A percentile compares a stretch with the other conserved stretches of the same genome.
Conservation (phyloP, 2,329 filamentous ascomycete species). For the Lachnellula cervina region DNA sequence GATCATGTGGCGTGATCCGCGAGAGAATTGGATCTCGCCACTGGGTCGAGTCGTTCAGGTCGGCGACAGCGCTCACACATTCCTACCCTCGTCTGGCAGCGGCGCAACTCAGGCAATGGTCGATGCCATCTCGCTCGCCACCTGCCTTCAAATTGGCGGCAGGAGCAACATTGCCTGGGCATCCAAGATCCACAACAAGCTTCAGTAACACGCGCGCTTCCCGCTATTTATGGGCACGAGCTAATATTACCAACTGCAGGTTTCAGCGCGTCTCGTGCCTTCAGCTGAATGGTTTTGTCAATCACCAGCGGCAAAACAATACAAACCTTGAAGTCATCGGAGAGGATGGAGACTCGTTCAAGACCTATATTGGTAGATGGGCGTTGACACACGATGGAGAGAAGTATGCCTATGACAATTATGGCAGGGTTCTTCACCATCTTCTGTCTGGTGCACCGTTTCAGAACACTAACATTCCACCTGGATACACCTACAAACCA, state of each 20-base stretch:
- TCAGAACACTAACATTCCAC: slow-evolving; percentile 1
- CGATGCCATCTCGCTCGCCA: slow-evolving; percentile 32
- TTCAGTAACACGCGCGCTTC: not conserved
- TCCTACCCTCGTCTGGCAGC: slow-evolving; percentile 32
- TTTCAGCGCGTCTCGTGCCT: slow-evolving; percentile 1
- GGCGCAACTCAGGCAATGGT: slow-evolving; percentile 35
- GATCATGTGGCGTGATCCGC: slow-evolving; percentile 20
- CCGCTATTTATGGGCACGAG: not conserved
- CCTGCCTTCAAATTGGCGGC: slow-evolving; percentile 22
- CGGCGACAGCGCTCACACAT: slow-evolving; percentile 35
- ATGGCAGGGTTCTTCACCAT: not conserved
- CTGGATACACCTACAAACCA: not conserved
- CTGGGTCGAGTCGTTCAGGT: slow-evolving; percentile 30
- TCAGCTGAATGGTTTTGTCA: not conserved
- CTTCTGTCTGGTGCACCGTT: not conserved
- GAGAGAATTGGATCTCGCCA: slow-evolving; percentile 27
- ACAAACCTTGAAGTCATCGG: not conserved
- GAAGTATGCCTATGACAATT: slow-evolving; percentile 5
- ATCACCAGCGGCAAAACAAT: not conserved
- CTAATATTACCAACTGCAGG: not conserved
- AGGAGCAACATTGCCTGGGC: not conserved
- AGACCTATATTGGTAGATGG: not conserved
- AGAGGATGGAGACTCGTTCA: no score
- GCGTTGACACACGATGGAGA: slow-evolving; percentile 1
- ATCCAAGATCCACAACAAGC: slow-evolving; percentile 1